These are phyloP conservation scores for Prunus campanulata DNA, from an alignment of 306 rosid genomes.

Conservation along the genomic window DNA sequence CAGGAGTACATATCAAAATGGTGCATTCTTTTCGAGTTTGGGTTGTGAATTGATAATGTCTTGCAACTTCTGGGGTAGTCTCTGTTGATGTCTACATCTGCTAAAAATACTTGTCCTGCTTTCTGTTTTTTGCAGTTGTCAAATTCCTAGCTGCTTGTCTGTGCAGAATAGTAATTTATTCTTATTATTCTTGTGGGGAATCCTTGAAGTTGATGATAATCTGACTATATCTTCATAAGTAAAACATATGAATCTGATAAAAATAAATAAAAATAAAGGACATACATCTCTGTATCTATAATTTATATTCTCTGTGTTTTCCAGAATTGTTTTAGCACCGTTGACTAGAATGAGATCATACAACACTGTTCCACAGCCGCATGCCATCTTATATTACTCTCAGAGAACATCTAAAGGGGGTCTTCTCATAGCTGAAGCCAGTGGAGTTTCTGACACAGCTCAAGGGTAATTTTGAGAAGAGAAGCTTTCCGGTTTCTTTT, in stretches of 20 bases:
- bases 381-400: constrained; percentile 46
- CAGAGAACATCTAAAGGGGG: not conserved
- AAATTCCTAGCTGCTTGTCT: not conserved
- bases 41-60: not conserved
- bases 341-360: constrained; percentile 32
- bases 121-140: not conserved
- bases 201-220: too few relatives aligned
- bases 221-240: too few relatives aligned
- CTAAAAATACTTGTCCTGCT: not conserved
- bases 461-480: constrained; percentile 35
- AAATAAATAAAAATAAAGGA: too few relatives aligned
- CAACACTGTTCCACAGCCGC: constrained; percentile 25
- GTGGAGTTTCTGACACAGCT: constrained; percentile 46
- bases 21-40: not conserved
- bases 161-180: not conserved
- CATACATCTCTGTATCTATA: too few relatives aligned
- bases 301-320: too few relatives aligned
- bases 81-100: not conserved
- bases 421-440: constrained; percentile 31
- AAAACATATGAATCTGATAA: too few relatives aligned
- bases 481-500: not conserved
- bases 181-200: too few relatives aligned
- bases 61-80: not conserved
- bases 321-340: constrained; percentile 42
- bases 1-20: too few relatives aligned